These are phyloP conservation scores for Hymenoscyphus scutula DNA, from an alignment of 2,329 filamentous ascomycete genomes.

Conservation along the genomic window DNA sequence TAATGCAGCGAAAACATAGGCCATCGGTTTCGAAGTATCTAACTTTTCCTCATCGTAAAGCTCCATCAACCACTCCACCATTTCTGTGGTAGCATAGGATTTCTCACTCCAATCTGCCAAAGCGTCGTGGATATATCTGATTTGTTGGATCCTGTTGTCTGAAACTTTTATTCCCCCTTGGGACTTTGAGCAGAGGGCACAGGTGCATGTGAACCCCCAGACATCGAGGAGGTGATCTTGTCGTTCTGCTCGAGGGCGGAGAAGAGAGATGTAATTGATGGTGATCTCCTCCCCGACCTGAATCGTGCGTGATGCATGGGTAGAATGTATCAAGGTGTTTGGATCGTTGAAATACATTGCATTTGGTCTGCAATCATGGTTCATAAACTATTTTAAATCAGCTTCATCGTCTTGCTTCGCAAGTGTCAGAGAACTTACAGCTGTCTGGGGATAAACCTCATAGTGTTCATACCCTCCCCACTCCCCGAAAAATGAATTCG, in stretches of 20 bases:
- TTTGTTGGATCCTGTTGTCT: neutral
- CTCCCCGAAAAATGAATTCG: neutral
- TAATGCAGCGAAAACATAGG: neutral
- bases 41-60: neutral
- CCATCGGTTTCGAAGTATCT: neutral
- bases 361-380: conserved; percentile 1
- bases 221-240: neutral
- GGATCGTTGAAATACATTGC: neutral
- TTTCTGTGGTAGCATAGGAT: neutral
- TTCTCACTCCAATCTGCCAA: neutral
- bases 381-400: neutral
- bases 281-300: neutral
- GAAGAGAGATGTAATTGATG: conserved; percentile 1
- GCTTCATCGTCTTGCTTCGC: neutral
- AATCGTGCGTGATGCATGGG: neutral
- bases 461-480: neutral
- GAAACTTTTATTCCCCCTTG: neutral
- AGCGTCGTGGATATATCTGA: neutral
- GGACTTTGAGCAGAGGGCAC: neutral
- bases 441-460: neutral
- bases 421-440: neutral
- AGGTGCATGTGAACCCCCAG: neutral
- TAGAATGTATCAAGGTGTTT: neutral
- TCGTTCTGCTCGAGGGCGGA: neutral
- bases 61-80: neutral